These are phyloP conservation scores for Neurospora sp. DNA, from an alignment of 495 filamentous ascomycete species.

Conservation along the genomic window DNA sequence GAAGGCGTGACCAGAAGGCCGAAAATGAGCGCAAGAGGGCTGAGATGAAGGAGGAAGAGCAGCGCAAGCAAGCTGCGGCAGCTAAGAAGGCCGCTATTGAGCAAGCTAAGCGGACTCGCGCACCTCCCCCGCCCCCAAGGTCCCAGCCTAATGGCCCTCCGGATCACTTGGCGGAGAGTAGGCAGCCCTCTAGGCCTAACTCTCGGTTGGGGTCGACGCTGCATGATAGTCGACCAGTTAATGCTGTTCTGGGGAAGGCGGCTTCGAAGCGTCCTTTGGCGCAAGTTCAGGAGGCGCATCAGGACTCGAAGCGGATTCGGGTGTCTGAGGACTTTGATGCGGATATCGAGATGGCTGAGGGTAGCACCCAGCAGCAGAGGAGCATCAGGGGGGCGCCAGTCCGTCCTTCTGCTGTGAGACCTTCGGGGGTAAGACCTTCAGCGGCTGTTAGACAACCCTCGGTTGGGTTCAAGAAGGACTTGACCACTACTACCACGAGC, in stretches of 20 bases:
- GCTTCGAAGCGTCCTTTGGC: constrained; percentile 39
- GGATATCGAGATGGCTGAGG: constrained; percentile 28
- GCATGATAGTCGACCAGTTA: constrained; percentile 36
- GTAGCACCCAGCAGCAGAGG: constrained; percentile 17
- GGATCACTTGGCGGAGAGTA: constrained; percentile 26
- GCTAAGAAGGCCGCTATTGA: constrained; percentile 67
- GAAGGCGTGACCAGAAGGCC: constrained; percentile 67
- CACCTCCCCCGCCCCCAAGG: constrained; percentile 42
- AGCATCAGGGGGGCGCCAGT: constrained; percentile 72
- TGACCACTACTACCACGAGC: constrained; percentile 24
- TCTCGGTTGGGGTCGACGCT: constrained; percentile 34
- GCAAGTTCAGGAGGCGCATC: constrained; percentile 35
- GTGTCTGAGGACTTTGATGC: constrained; percentile 48
- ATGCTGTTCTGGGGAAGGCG: constrained; percentile 32
- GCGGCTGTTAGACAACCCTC: neutral
- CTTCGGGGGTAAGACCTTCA: neutral
- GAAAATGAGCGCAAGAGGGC: constrained; percentile 68
- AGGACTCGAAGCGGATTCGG: constrained; percentile 48
- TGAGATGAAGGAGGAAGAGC: constrained; percentile 38
- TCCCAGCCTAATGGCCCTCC: constrained; percentile 39
- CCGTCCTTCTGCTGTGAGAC: constrained; percentile 46
- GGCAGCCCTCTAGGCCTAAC: constrained; percentile 24
- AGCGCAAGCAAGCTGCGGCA: constrained; percentile 27
- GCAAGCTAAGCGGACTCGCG: constrained; percentile 45
- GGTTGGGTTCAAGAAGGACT: constrained; percentile 60